Evolutionary conservation across 306 rosid species (phyloP).

Genomic region (Crotalaria pallida): DNA sequence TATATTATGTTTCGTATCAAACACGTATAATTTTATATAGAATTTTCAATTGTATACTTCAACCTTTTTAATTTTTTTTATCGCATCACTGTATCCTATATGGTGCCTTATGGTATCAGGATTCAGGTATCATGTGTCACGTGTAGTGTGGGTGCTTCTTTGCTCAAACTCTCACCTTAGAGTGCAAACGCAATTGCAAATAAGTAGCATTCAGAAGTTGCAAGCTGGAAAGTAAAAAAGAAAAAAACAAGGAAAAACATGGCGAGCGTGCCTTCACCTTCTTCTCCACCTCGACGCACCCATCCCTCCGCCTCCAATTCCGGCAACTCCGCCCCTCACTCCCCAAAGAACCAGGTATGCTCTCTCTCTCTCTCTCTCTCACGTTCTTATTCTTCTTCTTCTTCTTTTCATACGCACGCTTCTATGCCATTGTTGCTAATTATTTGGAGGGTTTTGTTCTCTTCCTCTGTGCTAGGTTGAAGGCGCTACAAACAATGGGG

Average conservation of each 20-base stretch:
- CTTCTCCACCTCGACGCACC: conserved; percentile 36
- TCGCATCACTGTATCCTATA: no score
- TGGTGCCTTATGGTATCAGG: no score
- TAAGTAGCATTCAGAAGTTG: no score
- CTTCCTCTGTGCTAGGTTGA: conserved; percentile 24
- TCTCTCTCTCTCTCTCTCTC: neutral
- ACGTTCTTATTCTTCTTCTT: neutral
- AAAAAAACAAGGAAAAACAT: neutral
- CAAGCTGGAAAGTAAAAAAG: no score
- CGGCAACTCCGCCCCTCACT: conserved; percentile 29
- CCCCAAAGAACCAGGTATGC: neutral
- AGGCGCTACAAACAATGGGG: conserved; percentile 29
- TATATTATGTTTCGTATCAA: no score
- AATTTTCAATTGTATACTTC: no score
- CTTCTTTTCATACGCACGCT: neutral
- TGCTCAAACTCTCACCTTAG: no score
- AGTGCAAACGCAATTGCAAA: no score
- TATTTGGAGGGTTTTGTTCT: conserved; percentile 6
- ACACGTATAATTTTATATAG: no score
- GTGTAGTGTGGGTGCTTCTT: no score
- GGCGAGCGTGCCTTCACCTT: conserved; percentile 38
- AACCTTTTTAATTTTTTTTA: no score
- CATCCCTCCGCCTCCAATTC: conserved; percentile 43
- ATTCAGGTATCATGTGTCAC: no score
- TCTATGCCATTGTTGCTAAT: neutral